A percentile compares a stretch with the other conserved stretches of the same genome.
phyloP scores from a whole-genome alignment of 345 rosid genomes.

The Syzygium aqueum region DNA sequence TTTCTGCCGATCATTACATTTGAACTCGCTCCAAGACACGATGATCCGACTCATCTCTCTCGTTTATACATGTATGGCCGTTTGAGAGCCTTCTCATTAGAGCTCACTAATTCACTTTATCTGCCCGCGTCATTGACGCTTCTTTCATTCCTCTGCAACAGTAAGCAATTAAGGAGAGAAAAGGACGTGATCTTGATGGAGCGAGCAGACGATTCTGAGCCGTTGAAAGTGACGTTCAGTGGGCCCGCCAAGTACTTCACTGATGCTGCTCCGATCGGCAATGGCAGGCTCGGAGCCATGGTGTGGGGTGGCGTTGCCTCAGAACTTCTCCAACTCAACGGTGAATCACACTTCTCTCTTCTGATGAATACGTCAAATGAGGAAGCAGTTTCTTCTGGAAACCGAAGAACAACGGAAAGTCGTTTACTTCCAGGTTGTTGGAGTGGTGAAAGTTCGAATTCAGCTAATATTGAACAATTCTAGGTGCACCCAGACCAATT shows the following conservation, averaged over 20 bases:
- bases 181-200: not conserved
- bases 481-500: not conserved
- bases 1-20: not conserved
- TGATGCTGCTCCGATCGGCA: slow-evolving; percentile 78
- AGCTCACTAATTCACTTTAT: not conserved
- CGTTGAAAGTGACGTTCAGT: slow-evolving; percentile 50
- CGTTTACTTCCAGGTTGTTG: not conserved
- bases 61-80: not conserved
- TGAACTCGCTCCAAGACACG: not conserved
- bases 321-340: slow-evolving; percentile 70
- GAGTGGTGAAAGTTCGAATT: not conserved
- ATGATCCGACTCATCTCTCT: not conserved
- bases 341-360: slow-evolving; percentile 12
- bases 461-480: not conserved
- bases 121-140: too few species aligned
- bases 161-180: not conserved
- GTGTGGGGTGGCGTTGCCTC: slow-evolving; percentile 79
- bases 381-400: not conserved
- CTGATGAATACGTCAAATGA: not conserved
- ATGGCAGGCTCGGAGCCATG: slow-evolving; percentile 93
- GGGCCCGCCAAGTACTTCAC: slow-evolving; percentile 80
- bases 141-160: not conserved
- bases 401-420: not conserved
- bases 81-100: not conserved
- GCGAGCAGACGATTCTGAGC: not conserved